Base-by-base conservation (phyloP, 2,329 filamentous ascomycete genomes). In the Ascochyta viciae-villosae region DNA sequence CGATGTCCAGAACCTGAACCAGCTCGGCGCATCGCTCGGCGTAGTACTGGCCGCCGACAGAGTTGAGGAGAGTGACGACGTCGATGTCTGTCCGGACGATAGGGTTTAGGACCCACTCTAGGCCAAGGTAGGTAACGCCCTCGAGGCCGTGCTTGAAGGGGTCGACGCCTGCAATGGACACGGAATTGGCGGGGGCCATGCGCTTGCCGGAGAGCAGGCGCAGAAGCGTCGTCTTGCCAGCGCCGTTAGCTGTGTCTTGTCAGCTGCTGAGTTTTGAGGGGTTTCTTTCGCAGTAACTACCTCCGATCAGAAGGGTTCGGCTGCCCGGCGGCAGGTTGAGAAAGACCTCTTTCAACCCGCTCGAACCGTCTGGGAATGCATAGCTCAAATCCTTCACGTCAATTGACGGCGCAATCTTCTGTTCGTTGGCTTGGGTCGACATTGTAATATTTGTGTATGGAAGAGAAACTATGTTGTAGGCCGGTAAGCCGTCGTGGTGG, bases 31-130 rank as follows among this genome's bases (percentile, higher is more conserved):
- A 85, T 0, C 95, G 88, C 16, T 84, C 88, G 0, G 90, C 85
- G 76, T 90, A 99, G 65, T 86, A 85, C 75, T 96, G 86, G 12
- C 95, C 95, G 58, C 95, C 95, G 0, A 99, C 91, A 2, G 88
- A 92, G 44, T 87, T 81, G 24, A 99, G 86, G 6, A 99, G 86
- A 63, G 96, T 93, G 3, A 84, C 85, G 3, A 99, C 94, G 56
- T 91, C 92, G 65, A 99, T 96, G 77, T 99, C 95, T 27, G 89
- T 96, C 47, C 94, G 90, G 43, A 98, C 95, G 68, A 98, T 96
- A 44, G 91, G 91, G 81, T 98, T 98, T 9, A 99, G 85, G 3
- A 98, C 95, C 95, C 95, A 99, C 82, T 99, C 95, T 0, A 97
- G 86, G 0, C 95, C 95, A 7, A 99, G 89, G 77, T 99, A 99